Conservation (phyloP, 2,329 filamentous ascomycete genomes). For the Aspergillus fumigatiaffinis region DNA sequence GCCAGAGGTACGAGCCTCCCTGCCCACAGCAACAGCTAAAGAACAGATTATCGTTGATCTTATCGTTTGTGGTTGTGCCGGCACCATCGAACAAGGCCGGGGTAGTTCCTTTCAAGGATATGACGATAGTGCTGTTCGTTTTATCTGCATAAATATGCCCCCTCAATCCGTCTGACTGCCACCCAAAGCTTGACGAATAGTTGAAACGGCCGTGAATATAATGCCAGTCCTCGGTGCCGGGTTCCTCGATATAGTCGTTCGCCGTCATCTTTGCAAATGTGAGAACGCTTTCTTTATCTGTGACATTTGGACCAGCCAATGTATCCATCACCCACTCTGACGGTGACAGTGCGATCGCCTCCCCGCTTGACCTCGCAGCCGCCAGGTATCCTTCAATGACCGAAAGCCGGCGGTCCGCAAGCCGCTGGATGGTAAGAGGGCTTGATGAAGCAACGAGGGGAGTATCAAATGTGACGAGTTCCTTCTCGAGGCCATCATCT, state of each 20-base stretch:
- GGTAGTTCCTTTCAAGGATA: constrained; percentile 88
- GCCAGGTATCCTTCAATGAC: constrained; percentile 76
- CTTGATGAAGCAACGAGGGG: constrained; percentile 61
- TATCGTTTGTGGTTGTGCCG: constrained; percentile 94
- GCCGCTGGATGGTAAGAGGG: constrained; percentile 68
- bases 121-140: constrained; percentile 79
- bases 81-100: constrained; percentile 93
- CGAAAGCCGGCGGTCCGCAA: constrained; percentile 71
- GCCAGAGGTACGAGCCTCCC: constrained; percentile 84
- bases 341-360: constrained; percentile 62
- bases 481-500: constrained; percentile 38
- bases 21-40: constrained; percentile 98
- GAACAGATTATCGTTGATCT: constrained; percentile 95
- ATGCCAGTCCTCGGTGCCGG: constrained; percentile 73
- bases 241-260: constrained; percentile 78
- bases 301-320: constrained; percentile 72
- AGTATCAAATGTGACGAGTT: constrained; percentile 46
- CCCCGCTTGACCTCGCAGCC: constrained; percentile 65
- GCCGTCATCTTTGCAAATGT: constrained; percentile 83
- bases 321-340: constrained; percentile 82
- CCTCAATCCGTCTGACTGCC: constrained; percentile 81
- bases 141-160: constrained; percentile 91
- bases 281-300: constrained; percentile 78
- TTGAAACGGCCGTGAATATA: constrained; percentile 78
- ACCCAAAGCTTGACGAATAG: constrained; percentile 83